Conservation (phyloP, 768 basidiomycete genomes). For the Serendipita sp. region DNA sequence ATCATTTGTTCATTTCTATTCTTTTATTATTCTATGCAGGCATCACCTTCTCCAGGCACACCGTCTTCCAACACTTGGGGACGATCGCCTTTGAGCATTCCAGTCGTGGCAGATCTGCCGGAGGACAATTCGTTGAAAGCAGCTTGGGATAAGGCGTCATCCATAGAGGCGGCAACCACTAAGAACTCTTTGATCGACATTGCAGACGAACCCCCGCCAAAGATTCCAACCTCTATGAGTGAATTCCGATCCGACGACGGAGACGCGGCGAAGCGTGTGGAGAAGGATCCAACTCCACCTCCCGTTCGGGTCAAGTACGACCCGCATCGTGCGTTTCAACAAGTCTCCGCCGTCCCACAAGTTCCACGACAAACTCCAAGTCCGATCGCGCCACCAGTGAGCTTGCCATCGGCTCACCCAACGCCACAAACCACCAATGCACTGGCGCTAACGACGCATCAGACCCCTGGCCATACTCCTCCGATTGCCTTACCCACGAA, state of each 20-base stretch:
- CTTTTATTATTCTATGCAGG: neutral
- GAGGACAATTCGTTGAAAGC: constrained; percentile 51
- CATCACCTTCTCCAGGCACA: constrained; percentile 1
- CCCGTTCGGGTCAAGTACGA: constrained; percentile 70
- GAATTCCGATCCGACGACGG: constrained; percentile 81
- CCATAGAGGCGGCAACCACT: constrained; percentile 46
- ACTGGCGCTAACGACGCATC: neutral
- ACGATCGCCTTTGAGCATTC: constrained; percentile 32
- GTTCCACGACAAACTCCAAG: neutral
- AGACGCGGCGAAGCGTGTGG: constrained; percentile 33
- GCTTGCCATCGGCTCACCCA: neutral
- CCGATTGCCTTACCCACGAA: neutral
- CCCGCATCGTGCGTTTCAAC: constrained; percentile 75
- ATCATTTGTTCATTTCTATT: too few species aligned
- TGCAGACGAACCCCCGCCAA: constrained; percentile 59
- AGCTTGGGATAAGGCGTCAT: constrained; percentile 64
- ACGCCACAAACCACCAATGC: neutral
- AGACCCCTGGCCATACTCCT: neutral
- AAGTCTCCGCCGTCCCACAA: constrained; percentile 36
- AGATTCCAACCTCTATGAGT: constrained; percentile 61
- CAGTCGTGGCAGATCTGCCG: constrained; percentile 50
- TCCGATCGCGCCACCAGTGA: neutral
- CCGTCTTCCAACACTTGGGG: constrained; percentile 16
- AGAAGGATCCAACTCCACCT: constrained; percentile 33
- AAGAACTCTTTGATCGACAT: constrained; percentile 76